Evolutionary conservation across 2,329 filamentous ascomycete species (phyloP).

Genomic region (Fusarium sp.): DNA sequence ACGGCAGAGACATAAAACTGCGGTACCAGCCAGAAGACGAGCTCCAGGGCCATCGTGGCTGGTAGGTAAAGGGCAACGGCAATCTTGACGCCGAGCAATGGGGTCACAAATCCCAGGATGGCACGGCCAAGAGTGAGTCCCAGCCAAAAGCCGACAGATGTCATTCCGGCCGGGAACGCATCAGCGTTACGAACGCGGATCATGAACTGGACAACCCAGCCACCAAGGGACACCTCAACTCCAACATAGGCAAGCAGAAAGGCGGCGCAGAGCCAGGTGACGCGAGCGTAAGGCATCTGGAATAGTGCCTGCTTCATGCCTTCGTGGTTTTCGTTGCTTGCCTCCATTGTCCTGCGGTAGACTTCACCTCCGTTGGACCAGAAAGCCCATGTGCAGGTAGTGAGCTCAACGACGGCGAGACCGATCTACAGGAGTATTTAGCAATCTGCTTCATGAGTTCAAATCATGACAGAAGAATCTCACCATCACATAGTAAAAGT

Average conservation of each 20-base stretch:
- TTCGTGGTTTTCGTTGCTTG: constrained; percentile 44
- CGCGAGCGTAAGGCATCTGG: constrained; percentile 56
- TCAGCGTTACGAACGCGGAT: constrained; percentile 76
- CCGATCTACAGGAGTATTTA: constrained; percentile 30
- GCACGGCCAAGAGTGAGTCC: constrained; percentile 80
- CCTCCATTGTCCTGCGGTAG: constrained; percentile 58
- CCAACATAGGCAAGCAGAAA: constrained; percentile 85
- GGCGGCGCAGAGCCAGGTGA: constrained; percentile 77
- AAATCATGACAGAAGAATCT: constrained; percentile 25
- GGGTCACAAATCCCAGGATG: constrained; percentile 79
- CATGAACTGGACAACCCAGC: constrained; percentile 90
- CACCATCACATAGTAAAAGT: constrained; percentile 82
- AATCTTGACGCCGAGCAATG: constrained; percentile 75
- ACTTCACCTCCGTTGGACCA: constrained; percentile 67
- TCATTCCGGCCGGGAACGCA: constrained; percentile 78
- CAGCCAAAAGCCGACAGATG: constrained; percentile 84
- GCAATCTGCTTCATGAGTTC: constrained; percentile 63
- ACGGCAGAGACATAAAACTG: constrained; percentile 81
- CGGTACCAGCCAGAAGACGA: constrained; percentile 86
- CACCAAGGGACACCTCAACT: constrained; percentile 79
- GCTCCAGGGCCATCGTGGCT: constrained; percentile 72
- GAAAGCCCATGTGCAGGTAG: constrained; percentile 65
- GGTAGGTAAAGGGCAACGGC: constrained; percentile 72
- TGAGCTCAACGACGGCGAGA: constrained; percentile 19
- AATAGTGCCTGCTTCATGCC: constrained; percentile 51